phyloP scores from a whole-genome alignment of 2,329 filamentous ascomycete genomes.

The Hirsutella thompsonii region DNA sequence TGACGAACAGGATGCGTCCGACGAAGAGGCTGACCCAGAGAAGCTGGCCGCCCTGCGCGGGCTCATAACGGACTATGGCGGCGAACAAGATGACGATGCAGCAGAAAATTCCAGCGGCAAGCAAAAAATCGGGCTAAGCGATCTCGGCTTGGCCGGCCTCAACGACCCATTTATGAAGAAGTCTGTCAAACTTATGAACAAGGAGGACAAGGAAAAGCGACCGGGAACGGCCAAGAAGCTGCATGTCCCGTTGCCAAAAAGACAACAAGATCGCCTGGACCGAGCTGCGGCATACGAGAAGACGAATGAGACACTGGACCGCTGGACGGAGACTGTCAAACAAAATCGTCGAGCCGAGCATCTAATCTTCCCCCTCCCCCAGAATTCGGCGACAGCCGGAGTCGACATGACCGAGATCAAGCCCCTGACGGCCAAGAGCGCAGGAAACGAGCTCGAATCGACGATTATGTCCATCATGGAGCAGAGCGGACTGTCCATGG shows the following conservation, averaged over 20 bases:
- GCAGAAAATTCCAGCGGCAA: slow-evolving; percentile 31
- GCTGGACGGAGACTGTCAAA: slow-evolving; percentile 94
- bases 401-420: slow-evolving; percentile 50
- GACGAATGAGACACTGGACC: slow-evolving; percentile 78
- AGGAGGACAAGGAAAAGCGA: slow-evolving; percentile 40
- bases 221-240: slow-evolving; percentile 50
- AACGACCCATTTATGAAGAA: slow-evolving; percentile 67
- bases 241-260: slow-evolving; percentile 68
- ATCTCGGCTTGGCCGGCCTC: slow-evolving; percentile 58
- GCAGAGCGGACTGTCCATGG: slow-evolving; percentile 63
- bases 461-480: slow-evolving; percentile 82
- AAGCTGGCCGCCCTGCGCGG: slow-evolving; percentile 53
- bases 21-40: slow-evolving; percentile 32
- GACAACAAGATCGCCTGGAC: slow-evolving; percentile 76
- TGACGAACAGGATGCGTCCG: slow-evolving; percentile 35
- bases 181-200: slow-evolving; percentile 61
- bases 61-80: slow-evolving; percentile 56
- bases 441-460: slow-evolving; percentile 70
- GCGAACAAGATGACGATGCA: slow-evolving; percentile 44
- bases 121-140: slow-evolving; percentile 60
- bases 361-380: slow-evolving; percentile 72
- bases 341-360: slow-evolving; percentile 86
- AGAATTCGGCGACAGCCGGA: slow-evolving; percentile 51
- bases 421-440: slow-evolving; percentile 47
- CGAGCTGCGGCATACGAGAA: slow-evolving; percentile 76